phyloP scores from a whole-genome alignment of 2,329 filamentous ascomycete species.

The Berkeleyomyces basicola region DNA sequence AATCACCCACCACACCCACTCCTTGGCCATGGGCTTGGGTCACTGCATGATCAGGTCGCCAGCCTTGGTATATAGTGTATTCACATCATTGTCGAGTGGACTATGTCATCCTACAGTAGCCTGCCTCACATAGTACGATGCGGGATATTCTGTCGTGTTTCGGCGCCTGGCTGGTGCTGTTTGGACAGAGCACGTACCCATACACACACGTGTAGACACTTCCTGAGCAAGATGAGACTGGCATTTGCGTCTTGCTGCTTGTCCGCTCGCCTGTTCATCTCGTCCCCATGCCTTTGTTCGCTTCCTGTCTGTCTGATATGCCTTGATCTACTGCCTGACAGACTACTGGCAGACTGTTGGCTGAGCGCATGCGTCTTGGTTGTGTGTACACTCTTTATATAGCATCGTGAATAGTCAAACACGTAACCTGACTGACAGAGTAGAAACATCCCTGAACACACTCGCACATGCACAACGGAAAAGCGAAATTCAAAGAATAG shows the following conservation, averaged over 20 bases:
- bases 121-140: background rate
- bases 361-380: no score
- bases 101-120: background rate
- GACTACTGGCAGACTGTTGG: background rate
- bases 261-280: background rate
- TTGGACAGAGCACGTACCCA: background rate
- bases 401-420: no score
- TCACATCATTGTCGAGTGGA: background rate
- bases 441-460: no score
- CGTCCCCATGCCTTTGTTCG: background rate
- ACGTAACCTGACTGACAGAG: no score
- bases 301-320: background rate
- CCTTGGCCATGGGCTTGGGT: no score
- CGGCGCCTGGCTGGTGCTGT: background rate
- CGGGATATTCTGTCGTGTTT: background rate
- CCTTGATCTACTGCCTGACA: background rate
- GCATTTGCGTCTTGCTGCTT: background rate
- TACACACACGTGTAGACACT: background rate
- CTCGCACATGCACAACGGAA: no score
- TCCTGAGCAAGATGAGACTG: background rate
- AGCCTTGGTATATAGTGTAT: no score
- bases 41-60: no score
- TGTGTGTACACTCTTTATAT: no score
- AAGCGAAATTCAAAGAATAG: background rate
- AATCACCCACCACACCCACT: background rate